phyloP scores from a whole-genome alignment of 2,329 filamentous ascomycete species.

The Penicillium sp. region DNA sequence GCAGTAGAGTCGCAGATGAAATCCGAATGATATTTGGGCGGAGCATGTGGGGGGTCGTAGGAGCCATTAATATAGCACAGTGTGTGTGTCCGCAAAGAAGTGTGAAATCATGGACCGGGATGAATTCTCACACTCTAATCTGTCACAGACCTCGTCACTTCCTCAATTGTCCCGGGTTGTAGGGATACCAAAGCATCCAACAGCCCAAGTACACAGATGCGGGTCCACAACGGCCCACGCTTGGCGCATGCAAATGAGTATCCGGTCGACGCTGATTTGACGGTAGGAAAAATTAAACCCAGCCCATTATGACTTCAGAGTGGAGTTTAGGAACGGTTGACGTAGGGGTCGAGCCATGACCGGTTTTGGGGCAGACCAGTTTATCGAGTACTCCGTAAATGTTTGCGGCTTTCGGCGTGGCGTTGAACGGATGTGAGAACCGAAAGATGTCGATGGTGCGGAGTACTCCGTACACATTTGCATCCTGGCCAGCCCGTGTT shows the following conservation, averaged over 20 bases:
- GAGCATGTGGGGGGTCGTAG: constrained; percentile 1
- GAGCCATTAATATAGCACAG: constrained; percentile 21
- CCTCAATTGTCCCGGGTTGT: background rate
- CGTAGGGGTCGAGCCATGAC: background rate
- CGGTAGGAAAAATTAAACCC: background rate
- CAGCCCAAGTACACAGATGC: background rate
- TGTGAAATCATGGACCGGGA: constrained; percentile 1
- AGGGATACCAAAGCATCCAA: background rate
- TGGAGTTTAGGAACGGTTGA: constrained; percentile 2
- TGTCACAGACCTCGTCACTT: constrained; percentile 13
- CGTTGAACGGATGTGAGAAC: background rate
- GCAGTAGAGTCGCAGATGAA: constrained; percentile 4
- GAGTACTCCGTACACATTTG: background rate
- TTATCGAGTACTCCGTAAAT: background rate
- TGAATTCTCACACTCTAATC: background rate
- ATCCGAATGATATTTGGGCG: constrained; percentile 1
- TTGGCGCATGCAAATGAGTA: constrained; percentile 12
- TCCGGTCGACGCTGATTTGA: constrained; percentile 9
- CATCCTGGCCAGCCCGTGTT: background rate
- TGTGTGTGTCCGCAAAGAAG: background rate
- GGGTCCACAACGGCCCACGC: constrained; percentile 11
- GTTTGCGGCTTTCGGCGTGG: constrained; percentile 2
- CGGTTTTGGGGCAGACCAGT: background rate
- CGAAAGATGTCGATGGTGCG: background rate
- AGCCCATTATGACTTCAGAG: background rate